Percentiles rank a stretch among this genome's conserved stretches.
Conservation (phyloP, 140 eudicot species). For the Cichorium intybus region DNA sequence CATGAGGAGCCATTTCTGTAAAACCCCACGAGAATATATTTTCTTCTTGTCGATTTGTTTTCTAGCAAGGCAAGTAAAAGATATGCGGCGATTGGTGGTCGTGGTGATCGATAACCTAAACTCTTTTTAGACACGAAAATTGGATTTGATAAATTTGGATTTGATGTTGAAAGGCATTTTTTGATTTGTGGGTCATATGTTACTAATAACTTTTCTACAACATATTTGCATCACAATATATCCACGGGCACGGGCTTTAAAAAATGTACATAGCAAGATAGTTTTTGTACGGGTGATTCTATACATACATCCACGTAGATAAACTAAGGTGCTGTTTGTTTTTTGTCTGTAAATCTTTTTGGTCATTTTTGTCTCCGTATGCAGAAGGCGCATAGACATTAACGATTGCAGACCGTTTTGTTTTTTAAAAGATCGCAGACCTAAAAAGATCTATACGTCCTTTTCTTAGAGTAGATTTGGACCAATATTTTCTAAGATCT, state of each 20-base stretch:
- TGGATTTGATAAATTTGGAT: background rate
- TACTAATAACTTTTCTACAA: background rate
- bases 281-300: too few relatives aligned
- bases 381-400: too few relatives aligned
- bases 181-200: background rate
- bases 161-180: background rate
- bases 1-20: conserved; percentile 34
- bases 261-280: background rate
- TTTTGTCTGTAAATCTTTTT: too few relatives aligned
- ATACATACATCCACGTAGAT: too few relatives aligned
- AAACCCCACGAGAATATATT: conserved; percentile 29
- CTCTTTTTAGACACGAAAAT: background rate
- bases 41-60: conserved; percentile 28
- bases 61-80: conserved; percentile 14
- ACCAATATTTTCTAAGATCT: too few relatives aligned
- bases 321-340: too few relatives aligned
- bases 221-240: too few relatives aligned
- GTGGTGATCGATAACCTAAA: conserved; percentile 3
- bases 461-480: too few relatives aligned
- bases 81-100: conserved; percentile 34
- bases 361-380: too few relatives aligned
- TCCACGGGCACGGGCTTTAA: background rate
- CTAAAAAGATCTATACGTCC: too few relatives aligned
- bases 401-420: too few relatives aligned
- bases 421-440: too few relatives aligned